A percentile compares a stretch with the other conserved stretches of the same genome.
Conservation (phyloP, 345 rosid genomes). For the Mallotus nudiflorus region DNA sequence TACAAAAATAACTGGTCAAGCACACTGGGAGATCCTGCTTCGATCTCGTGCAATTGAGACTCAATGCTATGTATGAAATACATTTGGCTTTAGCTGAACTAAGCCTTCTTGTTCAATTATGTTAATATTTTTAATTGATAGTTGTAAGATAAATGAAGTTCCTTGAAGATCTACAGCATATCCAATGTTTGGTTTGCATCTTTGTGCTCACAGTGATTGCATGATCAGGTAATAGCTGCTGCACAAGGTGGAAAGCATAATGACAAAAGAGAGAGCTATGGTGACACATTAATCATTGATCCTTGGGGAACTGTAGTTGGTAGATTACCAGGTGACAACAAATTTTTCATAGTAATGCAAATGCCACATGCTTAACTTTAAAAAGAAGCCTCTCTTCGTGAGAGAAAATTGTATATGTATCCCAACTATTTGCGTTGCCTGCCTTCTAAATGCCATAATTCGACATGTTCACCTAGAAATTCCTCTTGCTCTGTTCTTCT, state of each 20-base stretch:
- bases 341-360: background rate
- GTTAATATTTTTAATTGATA: background rate
- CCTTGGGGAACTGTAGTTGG: constrained; percentile 90
- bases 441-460: background rate
- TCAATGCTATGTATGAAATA: constrained; percentile 76
- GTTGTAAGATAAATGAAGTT: constrained; percentile 4
- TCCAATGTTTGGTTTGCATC: background rate
- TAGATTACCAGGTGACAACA: constrained; percentile 65
- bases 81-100: background rate
- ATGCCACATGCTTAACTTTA: background rate
- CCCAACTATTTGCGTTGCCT: constrained; percentile 4
- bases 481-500: background rate
- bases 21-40: constrained; percentile 96
- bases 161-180: constrained; percentile 4
- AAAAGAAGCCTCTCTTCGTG: background rate
- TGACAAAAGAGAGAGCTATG: constrained; percentile 81
- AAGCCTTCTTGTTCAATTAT: background rate
- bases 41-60: constrained; percentile 94
- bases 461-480: background rate
- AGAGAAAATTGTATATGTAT: background rate
- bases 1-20: constrained; percentile 79
- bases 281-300: constrained; percentile 83
- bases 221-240: constrained; percentile 74
- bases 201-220: constrained; percentile 5
- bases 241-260: constrained; percentile 89